Conservation (phyloP, 306 rosid genomes). For the Hippophae rhamnoides region DNA sequence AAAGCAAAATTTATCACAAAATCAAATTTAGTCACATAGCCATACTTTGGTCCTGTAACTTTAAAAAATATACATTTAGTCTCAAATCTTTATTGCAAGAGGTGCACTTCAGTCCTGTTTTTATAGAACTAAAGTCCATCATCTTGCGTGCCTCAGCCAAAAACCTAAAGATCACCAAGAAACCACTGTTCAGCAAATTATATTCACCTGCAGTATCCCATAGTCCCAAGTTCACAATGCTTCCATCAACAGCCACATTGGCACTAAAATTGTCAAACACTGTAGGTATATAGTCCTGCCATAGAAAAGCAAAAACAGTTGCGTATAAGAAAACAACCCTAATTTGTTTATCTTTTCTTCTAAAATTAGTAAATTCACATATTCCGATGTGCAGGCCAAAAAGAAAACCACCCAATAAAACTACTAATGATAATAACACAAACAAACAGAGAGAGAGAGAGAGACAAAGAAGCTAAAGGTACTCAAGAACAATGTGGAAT, state of each 20-base stretch:
- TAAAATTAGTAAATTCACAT: neutral
- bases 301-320: slow-evolving; percentile 1
- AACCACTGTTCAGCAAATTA: neutral
- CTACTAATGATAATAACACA: neutral
- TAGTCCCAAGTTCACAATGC: slow-evolving; percentile 78
- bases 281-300: slow-evolving; percentile 87
- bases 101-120: too few species aligned
- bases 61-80: too few species aligned
- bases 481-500: neutral
- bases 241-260: slow-evolving; percentile 92
- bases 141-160: neutral
- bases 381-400: too few species aligned
- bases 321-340: neutral
- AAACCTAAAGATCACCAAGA: slow-evolving; percentile 6
- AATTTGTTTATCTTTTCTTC: neutral
- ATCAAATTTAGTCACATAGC: neutral
- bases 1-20: neutral
- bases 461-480: neutral
- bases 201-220: slow-evolving; percentile 97
- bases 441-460: neutral
- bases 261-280: slow-evolving; percentile 97
- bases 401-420: neutral
- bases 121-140: too few species aligned
- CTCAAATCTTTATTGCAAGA: too few species aligned
- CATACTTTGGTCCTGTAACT: too few species aligned